Conservation (phyloP, 2,329 filamentous ascomycete species). For the Leptographium galeiforme region DNA sequence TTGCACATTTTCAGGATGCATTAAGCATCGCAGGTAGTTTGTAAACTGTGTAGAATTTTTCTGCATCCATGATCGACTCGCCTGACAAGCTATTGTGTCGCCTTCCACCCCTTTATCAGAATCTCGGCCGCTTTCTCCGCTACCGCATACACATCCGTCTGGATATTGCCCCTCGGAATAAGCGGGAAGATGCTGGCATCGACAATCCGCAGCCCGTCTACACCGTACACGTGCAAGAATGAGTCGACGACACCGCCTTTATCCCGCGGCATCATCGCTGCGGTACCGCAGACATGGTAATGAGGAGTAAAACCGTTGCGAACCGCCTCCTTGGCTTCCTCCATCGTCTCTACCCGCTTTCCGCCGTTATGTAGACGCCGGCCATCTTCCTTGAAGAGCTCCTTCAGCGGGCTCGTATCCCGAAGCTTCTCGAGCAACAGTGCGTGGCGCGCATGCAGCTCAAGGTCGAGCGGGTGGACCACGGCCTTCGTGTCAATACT, state of each 20-base stretch:
- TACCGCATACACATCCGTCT: slow-evolving; percentile 14
- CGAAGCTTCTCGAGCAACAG: slow-evolving; percentile 24
- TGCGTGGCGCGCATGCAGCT: slow-evolving; percentile 30
- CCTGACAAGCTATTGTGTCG: no score
- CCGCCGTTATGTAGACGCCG: neutral
- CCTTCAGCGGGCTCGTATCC: slow-evolving; percentile 10
- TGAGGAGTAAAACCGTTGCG: slow-evolving; percentile 7
- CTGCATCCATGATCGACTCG: no score
- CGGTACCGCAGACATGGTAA: slow-evolving; percentile 26
- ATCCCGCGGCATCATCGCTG: slow-evolving; percentile 27
- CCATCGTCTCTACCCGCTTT: slow-evolving; percentile 4
- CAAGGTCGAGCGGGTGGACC: slow-evolving; percentile 41
- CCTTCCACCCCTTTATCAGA: neutral
- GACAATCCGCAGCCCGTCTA: slow-evolving; percentile 25
- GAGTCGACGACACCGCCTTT: slow-evolving; percentile 30
- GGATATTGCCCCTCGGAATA: slow-evolving; percentile 21
- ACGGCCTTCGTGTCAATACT: slow-evolving; percentile 43
- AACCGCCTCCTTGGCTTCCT: slow-evolving; percentile 14
- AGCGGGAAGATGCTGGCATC: slow-evolving; percentile 30
- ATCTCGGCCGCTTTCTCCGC: slow-evolving; percentile 25
- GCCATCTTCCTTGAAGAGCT: neutral
- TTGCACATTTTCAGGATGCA: neutral
- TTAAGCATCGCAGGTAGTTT: no score
- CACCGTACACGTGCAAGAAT: slow-evolving; percentile 28
- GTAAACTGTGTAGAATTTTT: no score